Evolutionary conservation across 2,329 filamentous ascomycete species (phyloP).

Genomic region (Phaeosphaeriaceae sp.): DNA sequence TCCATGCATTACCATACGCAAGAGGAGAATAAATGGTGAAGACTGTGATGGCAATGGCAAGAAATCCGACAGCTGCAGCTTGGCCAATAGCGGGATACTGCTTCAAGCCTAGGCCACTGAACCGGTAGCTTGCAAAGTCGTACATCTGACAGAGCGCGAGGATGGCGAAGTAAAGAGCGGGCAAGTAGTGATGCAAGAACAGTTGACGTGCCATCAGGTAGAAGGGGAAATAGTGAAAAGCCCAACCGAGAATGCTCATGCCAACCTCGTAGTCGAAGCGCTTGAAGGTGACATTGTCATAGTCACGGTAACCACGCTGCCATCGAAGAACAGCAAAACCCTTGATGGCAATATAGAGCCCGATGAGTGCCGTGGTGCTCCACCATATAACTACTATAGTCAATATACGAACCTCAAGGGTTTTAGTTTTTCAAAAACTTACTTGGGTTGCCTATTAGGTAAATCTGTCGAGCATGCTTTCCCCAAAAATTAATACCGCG

Average conservation of each 20-base stretch:
- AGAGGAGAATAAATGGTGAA: constrained; percentile 89
- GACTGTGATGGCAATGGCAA: constrained; percentile 74
- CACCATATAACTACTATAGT: constrained; percentile 76
- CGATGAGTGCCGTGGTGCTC: constrained; percentile 79
- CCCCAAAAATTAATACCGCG: constrained; percentile 99
- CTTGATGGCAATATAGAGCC: constrained; percentile 82
- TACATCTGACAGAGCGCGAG: constrained; percentile 87
- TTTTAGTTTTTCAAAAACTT: not conserved
- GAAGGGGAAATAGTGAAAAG: constrained; percentile 98
- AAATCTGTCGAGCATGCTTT: constrained; percentile 90
- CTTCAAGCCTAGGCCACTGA: constrained; percentile 70
- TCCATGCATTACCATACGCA: constrained; percentile 94
- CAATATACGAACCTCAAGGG: not conserved
- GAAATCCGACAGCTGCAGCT: constrained; percentile 73
- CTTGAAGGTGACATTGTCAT: constrained; percentile 82
- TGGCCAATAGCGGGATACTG: constrained; percentile 77
- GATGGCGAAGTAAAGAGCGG: constrained; percentile 93
- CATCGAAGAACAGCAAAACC: constrained; percentile 85
- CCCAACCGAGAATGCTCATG: constrained; percentile 89
- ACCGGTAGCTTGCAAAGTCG: constrained; percentile 80
- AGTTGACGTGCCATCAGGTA: constrained; percentile 97
- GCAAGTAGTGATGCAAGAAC: constrained; percentile 98
- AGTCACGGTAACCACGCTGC: constrained; percentile 93
- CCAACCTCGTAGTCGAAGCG: constrained; percentile 98
- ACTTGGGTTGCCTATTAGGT: constrained; percentile 80